Conservation (phyloP, 257 asterid species). For the Phtheirospermum japonicum region DNA sequence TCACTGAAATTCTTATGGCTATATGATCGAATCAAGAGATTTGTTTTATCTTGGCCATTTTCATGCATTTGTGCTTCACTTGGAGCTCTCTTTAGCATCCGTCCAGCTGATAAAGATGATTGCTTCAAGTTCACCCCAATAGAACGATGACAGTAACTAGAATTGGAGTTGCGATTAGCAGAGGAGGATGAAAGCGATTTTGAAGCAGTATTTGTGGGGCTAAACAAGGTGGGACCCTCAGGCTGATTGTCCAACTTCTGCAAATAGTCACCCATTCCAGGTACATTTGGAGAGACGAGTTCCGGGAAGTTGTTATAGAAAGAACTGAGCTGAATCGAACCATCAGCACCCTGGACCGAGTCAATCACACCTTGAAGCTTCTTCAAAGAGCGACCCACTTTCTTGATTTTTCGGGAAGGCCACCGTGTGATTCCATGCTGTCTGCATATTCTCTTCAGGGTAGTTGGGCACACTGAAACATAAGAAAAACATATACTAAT, state of each 20-base stretch:
- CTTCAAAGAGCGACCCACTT: conserved; percentile 74
- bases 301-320: conserved; percentile 78
- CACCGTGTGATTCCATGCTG: conserved; percentile 78
- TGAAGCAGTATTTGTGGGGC: conserved; percentile 40
- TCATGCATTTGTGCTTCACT: conserved; percentile 53
- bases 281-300: conserved; percentile 49
- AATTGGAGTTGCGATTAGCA: conserved; percentile 64
- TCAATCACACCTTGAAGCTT: conserved; percentile 82
- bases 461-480: conserved; percentile 76
- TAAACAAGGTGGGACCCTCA: conserved; percentile 37
- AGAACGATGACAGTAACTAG: conserved; percentile 54
- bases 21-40: conserved; percentile 49
- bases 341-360: conserved; percentile 78
- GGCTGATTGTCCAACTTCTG: conserved; percentile 25
- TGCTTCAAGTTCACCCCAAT: conserved; percentile 58
- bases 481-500: neutral
- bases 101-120: no score
- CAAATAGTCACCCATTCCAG: conserved; percentile 39
- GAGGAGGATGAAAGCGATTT: conserved; percentile 61
- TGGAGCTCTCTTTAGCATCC: conserved; percentile 37
- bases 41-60: conserved; percentile 52
- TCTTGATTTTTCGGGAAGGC: conserved; percentile 89
- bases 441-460: conserved; percentile 87
- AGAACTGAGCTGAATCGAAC: conserved; percentile 65
- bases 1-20: conserved; percentile 51